Conservation (phyloP, 2,329 filamentous ascomycete genomes). For the Sarocladiaceae sp. region DNA sequence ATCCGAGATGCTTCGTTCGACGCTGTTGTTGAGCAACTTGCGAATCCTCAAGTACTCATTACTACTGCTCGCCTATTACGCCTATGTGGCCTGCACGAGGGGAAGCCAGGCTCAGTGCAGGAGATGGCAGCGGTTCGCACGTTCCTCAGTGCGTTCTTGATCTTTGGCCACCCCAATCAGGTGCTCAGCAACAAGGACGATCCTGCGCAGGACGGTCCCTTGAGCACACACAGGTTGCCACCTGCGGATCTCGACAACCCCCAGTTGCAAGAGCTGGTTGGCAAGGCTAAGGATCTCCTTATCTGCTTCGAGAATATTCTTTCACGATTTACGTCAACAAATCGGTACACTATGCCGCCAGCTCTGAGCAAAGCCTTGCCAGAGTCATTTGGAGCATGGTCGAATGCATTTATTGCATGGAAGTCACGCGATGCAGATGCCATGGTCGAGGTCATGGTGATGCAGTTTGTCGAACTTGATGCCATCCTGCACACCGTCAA, state of each 20-base stretch:
- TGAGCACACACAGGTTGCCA: slow-evolving; percentile 27
- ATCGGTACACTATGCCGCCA: slow-evolving; percentile 63
- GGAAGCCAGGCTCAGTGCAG: slow-evolving; percentile 55
- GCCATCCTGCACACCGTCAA: slow-evolving; percentile 82
- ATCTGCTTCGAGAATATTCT: slow-evolving; percentile 74
- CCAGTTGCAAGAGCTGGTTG: slow-evolving; percentile 66
- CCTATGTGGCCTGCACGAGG: slow-evolving; percentile 66
- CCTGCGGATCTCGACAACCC: slow-evolving; percentile 52
- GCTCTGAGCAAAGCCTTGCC: slow-evolving; percentile 59
- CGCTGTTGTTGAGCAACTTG: slow-evolving; percentile 64
- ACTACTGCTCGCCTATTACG: slow-evolving; percentile 64
- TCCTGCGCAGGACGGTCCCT: slow-evolving; percentile 47
- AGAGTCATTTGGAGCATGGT: slow-evolving; percentile 68
- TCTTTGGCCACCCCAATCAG: slow-evolving; percentile 72
- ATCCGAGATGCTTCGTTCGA: slow-evolving; percentile 70
- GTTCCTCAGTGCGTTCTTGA: slow-evolving; percentile 76
- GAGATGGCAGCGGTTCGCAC: slow-evolving; percentile 70
- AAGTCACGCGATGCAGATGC: slow-evolving; percentile 76
- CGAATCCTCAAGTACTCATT: slow-evolving; percentile 60
- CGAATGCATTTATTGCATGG: slow-evolving; percentile 78
- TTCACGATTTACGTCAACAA: slow-evolving; percentile 59
- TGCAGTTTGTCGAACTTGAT: slow-evolving; percentile 80
- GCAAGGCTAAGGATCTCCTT: slow-evolving; percentile 72
- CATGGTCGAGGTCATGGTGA: slow-evolving; percentile 78
- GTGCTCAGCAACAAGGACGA: slow-evolving; percentile 65